Base-by-base conservation (phyloP, 2,329 filamentous ascomycete genomes). In the Cryphonectria parasitica region DNA sequence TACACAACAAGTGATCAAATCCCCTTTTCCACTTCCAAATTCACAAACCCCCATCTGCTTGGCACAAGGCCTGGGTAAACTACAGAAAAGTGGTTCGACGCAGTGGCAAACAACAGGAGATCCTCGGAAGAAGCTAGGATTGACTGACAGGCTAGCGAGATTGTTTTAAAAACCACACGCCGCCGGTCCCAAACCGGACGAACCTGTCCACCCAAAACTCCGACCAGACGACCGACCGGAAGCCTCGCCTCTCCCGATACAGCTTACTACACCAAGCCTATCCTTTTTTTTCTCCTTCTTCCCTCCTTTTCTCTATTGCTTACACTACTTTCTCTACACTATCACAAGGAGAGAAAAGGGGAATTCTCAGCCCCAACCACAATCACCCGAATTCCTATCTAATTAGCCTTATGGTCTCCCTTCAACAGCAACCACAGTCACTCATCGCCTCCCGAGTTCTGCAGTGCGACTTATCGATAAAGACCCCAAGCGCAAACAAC, bases 21-120 rank as follows among this genome's bases (percentile, higher is more conserved):
- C 43, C 43, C 63, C 43, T 52, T 31, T 49, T 52, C 28, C 56
- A 61, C 10, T 60, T 43, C 28, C n/a, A n/a, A 41, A 41, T 41
- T 41, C 22, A 15, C n/a, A 17, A 11, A 36, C 13, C 36, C 25
- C 22, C 36, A n/a, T 39, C 25, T 31, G 13, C n/a, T 63, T 43
- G 19, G 34, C 61, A n/a, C 43, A 49, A 17, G n/a, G 52, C 52
- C 52, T 56, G 52, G 52, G 28, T 31, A 49, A 3, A n/a, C 19
- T 10, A 34, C 58, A 28, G 28, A 63, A 72, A 70, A 70, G 71
- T 72, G 71, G 71, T 72, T 66, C 71, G 71, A 72, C 60, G 60
- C n/a, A 39, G 71, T 72, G 71, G 71, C 71, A 71, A 71, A 70
- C 66, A 72, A 72, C 71, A 72, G 69, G 66, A 69, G 71, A 72